These are phyloP conservation scores for Fagopyrum esculentum DNA, from an alignment of 148 eudicot genomes.

Conservation along the genomic window DNA sequence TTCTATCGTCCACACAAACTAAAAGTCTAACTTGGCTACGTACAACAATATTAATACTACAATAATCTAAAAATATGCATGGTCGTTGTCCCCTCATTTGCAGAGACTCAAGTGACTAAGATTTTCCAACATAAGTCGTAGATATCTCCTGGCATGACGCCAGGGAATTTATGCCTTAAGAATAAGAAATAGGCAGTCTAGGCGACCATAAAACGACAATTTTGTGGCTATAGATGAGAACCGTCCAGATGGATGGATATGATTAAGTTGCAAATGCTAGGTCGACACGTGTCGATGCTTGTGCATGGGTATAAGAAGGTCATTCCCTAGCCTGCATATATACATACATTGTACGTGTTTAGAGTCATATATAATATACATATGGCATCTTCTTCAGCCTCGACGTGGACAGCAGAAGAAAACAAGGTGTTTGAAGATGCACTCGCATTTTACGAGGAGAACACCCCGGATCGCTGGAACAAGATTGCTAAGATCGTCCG, in stretches of 20 bases:
- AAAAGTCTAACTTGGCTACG: no score
- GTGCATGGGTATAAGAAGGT: background rate
- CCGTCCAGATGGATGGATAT: background rate
- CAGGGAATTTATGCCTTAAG: background rate
- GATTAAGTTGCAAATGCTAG: background rate
- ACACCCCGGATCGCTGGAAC: background rate
- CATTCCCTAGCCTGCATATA: background rate
- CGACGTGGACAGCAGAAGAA: conserved; percentile 5
- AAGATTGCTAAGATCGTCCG: background rate
- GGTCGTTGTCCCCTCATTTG: no score
- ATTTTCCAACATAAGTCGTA: no score
- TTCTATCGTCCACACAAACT: no score
- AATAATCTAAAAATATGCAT: no score
- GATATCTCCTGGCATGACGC: background rate
- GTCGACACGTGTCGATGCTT: no score
- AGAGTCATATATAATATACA: background rate
- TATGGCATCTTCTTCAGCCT: background rate
- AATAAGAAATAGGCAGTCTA: background rate
- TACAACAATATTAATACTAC: no score
- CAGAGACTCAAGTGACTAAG: no score
- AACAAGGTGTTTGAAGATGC: background rate
- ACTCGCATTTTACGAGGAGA: conserved; percentile 1
- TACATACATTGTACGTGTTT: no score
- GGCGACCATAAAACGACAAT: background rate
- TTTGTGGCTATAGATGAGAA: background rate